A percentile compares a stretch with the other conserved stretches of the same genome.
Conservation (phyloP, 345 rosid species). For the Syzygium aromaticum region DNA sequence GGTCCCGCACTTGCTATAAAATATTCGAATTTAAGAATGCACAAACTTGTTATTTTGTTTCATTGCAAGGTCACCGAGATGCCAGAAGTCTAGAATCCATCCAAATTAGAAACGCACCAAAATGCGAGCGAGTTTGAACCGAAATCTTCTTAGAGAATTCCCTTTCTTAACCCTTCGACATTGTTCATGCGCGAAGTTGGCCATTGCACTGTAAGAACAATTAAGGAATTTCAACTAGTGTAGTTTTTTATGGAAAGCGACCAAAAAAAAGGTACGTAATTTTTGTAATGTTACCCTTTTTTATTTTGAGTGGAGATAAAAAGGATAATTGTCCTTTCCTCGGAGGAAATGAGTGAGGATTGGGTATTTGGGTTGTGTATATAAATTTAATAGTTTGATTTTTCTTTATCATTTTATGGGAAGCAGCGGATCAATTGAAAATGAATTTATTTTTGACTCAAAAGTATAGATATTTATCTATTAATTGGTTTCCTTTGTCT, state of each 20-base stretch:
- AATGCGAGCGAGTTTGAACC: neutral
- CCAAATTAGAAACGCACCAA: neutral
- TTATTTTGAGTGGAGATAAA: neutral
- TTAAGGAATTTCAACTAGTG: neutral
- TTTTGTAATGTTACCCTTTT: neutral
- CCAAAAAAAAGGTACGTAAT: too few relatives aligned
- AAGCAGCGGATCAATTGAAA: neutral
- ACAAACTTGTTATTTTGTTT: too few relatives aligned
- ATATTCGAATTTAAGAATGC: neutral
- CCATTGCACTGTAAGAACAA: neutral
- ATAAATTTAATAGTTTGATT: neutral
- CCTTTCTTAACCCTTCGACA: neutral
- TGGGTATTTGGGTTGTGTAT: neutral
- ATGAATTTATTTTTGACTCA: neutral
- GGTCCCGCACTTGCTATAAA: neutral
- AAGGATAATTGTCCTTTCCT: neutral
- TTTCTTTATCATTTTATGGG: neutral
- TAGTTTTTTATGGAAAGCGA: neutral
- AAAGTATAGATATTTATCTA: neutral
- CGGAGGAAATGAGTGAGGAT: too few relatives aligned
- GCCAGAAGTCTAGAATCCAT: neutral
- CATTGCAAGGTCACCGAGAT: neutral
- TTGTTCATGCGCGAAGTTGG: neutral
- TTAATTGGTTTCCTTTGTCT: neutral
- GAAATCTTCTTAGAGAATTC: neutral